Base-by-base conservation (phyloP, 2,329 filamentous ascomycete species). In the Colletotrichum spaethianum region DNA sequence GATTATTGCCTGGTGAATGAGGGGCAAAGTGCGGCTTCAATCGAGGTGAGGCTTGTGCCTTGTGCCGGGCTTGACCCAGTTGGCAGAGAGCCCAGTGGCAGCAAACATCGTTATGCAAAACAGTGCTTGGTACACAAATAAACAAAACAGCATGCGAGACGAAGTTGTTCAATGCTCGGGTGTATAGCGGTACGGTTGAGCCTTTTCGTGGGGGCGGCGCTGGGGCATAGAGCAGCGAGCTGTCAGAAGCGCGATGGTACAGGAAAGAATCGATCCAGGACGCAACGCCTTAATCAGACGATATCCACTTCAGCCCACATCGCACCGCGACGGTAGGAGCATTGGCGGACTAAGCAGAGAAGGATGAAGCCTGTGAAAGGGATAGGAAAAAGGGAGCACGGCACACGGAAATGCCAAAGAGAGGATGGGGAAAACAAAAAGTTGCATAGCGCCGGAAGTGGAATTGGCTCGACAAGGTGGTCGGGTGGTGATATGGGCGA, bases 251-350 rank as follows among this genome's bases (percentile, higher is more conserved):
- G 60, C 70, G 70, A 72, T 72, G 65, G 48, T 59, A 52, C 42
- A 57, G 18, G 53, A 33, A 72, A 72, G 66, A 46, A 70, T 60
- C 70, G 70, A 72, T 72, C 65, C 42, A 46, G 53, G 66, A 69
- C 33, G 18, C 60, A 40, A 28, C 53, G 44, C 53, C 59, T 63
- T 61, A 63, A 72, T 72, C 65, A 72, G 65, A 72, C 44, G 60
- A 70, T 70, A 70, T 48, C 70, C 70, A 72, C 70, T 52, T 31
- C 36, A 44, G 40, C 65, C 70, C 65, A 72, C 70, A 63, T 63
- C 14, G 65, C 33, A 64, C 50, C 48, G 60, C 36, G 70, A 55
- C 50, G 28, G 65, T 48, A n/a, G 52, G 23, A 60, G 53, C 44
- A 42, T 46, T 48, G 66, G 52, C 46, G 62, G 59, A 36, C 57